Evolutionary conservation across 176 grass and related monocot species (phyloP), one percentile per base, ranked within the genome.

Genomic region (Zizania latifolia): DNA sequence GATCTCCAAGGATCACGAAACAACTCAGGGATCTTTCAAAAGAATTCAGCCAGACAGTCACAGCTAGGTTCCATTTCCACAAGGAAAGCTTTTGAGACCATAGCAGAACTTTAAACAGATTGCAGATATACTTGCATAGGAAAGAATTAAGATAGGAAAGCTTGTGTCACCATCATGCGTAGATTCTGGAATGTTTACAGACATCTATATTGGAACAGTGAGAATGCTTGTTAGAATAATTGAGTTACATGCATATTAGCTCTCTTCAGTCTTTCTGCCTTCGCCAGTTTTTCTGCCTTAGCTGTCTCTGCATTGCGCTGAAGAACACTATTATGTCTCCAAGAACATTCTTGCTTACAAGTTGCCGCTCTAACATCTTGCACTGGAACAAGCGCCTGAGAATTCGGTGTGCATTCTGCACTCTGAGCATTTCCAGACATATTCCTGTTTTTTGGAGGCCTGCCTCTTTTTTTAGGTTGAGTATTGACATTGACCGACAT

Each of bases 21-120:
- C 56, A 81, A 24, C 66, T 99, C 15, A 88, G 86, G 82, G 89
- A 95, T 45, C 89, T 99, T 78, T 90, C 96, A 17, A 82, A 88
- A 68, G 96, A 99, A 82, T 99, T 99, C 86, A 95, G 85, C 59
- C 87, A 95, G 59, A 84, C 92, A 50, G 95, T 89, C 26, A 92
- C 89, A 23, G 95, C 92, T 62, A 81, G 89, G 66, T 99, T 99
- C 65, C 92, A 99, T 71, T 99, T 99, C 80, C 96, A 99, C 76
- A 99, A 99, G 77, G 96, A 99, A 53, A 99, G 95, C 79, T 99
- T 99, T 55, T 99, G 85, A 86, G 66, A 55, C 48, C 66, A 29
- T 33, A 65, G 40, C 54, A 44, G 53, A 79, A 76, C 60, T 62
- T 80, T 55, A 43, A 65, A 61, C 10, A 79, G 82, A 33, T 50